Evolutionary conservation across 306 rosid genomes (phyloP).

Genomic region (Crotalaria pallida): DNA sequence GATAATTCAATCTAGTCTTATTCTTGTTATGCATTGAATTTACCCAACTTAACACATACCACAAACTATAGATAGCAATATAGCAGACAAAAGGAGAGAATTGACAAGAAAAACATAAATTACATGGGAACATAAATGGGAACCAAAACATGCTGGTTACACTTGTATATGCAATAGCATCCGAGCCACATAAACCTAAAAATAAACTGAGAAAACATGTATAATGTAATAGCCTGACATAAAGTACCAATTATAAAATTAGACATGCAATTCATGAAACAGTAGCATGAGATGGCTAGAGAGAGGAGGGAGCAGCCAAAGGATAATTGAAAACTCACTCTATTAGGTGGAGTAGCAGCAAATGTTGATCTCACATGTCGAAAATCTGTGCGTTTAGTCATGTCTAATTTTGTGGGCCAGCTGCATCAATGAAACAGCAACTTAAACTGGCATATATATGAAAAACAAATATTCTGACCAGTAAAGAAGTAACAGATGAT

Average conservation of each 20-base stretch:
- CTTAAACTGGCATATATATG: not conserved
- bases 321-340: slow-evolving; percentile 51
- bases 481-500: slow-evolving; percentile 14
- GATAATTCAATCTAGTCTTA: not conserved
- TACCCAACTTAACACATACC: not conserved
- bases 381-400: slow-evolving; percentile 91
- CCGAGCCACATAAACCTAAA: slow-evolving; percentile 1
- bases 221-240: slow-evolving; percentile 8
- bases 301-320: not conserved
- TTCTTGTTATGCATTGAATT: not conserved
- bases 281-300: slow-evolving; percentile 1
- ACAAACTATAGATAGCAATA: not conserved
- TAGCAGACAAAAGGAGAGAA: not conserved
- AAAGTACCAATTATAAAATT: not conserved
- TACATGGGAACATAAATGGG: slow-evolving; percentile 2
- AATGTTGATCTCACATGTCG: slow-evolving; percentile 82
- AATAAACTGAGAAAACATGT: slow-evolving; percentile 3
- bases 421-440: slow-evolving; percentile 44
- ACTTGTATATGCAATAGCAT: not conserved
- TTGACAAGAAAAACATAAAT: slow-evolving; percentile 6
- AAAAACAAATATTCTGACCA: slow-evolving; percentile 14
- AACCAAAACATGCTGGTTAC: not conserved
- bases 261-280: not conserved
- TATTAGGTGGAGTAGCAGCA: slow-evolving; percentile 64
- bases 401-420: slow-evolving; percentile 93